A percentile compares a stretch with the other conserved stretches of the same genome.
phyloP scores from a whole-genome alignment of 371 early-diverging fungal species.

The Circinella umbellata region DNA sequence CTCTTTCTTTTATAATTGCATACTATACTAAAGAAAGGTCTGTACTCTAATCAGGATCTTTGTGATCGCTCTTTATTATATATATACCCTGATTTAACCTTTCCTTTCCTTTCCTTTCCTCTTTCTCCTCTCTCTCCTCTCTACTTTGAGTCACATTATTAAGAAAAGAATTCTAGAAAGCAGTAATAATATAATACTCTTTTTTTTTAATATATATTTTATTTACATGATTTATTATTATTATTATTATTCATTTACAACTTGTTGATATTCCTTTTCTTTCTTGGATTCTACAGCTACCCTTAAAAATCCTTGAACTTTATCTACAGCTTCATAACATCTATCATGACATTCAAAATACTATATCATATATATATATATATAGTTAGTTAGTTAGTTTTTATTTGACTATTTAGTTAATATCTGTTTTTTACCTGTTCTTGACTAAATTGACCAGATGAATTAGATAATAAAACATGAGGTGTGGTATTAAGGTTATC shows the following conservation, averaged over 20 bases:
- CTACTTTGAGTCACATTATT: too few relatives aligned
- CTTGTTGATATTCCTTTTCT: constrained; percentile 59
- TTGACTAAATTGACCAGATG: constrained; percentile 71
- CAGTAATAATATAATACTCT: too few relatives aligned
- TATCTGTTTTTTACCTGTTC: constrained; percentile 53
- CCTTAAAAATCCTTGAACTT: constrained; percentile 63
- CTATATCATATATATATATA: constrained; percentile 15
- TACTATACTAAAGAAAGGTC: too few relatives aligned
- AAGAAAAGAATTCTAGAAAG: too few relatives aligned
- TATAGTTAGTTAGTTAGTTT: too few relatives aligned
- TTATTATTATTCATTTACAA: constrained; percentile 12
- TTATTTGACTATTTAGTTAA: neutral
- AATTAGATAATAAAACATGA: constrained; percentile 59
- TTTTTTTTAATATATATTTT: neutral
- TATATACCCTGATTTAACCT: too few relatives aligned
- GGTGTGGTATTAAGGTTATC: constrained; percentile 51
- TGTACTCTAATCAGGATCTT: too few relatives aligned
- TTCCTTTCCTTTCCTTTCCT: too few relatives aligned
- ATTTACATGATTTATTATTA: neutral
- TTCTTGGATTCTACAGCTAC: constrained; percentile 61
- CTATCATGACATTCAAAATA: constrained; percentile 55
- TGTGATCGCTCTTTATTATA: too few relatives aligned
- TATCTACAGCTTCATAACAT: constrained; percentile 52
- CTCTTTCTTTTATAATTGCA: too few relatives aligned
- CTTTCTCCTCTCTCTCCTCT: too few relatives aligned